phyloP scores from a whole-genome alignment of 768 basidiomycete genomes.

The Tulasnella sp. region DNA sequence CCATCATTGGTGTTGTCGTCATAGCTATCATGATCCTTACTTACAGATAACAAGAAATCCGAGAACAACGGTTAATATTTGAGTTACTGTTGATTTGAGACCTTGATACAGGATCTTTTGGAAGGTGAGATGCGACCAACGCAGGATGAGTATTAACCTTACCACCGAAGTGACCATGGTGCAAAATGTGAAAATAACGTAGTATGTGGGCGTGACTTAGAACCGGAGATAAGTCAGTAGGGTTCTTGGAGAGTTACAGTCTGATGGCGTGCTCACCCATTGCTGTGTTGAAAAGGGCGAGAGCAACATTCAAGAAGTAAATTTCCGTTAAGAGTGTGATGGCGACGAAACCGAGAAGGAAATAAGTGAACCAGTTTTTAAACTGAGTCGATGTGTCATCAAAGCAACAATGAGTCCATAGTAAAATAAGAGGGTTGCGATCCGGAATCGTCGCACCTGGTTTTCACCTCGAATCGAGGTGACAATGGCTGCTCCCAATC shows the following conservation, averaged over 20 bases:
- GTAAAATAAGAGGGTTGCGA: not conserved
- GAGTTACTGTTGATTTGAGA: conserved; percentile 44
- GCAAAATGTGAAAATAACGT: conserved; percentile 44
- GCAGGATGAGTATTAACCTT: not conserved
- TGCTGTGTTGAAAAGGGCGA: conserved; percentile 80
- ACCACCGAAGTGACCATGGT: conserved; percentile 42
- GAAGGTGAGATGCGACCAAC: not conserved
- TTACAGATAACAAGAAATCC: conserved; percentile 83
- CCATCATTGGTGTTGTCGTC: not conserved
- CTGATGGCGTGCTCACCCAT: conserved; percentile 3
- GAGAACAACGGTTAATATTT: conserved; percentile 86
- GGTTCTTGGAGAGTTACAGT: not conserved
- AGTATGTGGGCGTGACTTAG: conserved; percentile 41
- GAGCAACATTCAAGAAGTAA: conserved; percentile 94
- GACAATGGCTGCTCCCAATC: conserved; percentile 77
- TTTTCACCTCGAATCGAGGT: conserved; percentile 70
- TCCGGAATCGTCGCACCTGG: conserved; percentile 48
- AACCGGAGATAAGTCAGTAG: not conserved
- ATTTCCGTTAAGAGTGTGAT: conserved; percentile 88
- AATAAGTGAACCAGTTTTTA: conserved; percentile 89
- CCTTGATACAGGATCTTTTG: conserved; percentile 45
- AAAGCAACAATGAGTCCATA: not conserved
- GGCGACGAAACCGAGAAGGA: conserved; percentile 69
- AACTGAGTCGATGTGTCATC: conserved; percentile 49
- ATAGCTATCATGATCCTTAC: not conserved